Base-by-base conservation (phyloP, 306 rosid species). In the Quercus aquifolioides region DNA sequence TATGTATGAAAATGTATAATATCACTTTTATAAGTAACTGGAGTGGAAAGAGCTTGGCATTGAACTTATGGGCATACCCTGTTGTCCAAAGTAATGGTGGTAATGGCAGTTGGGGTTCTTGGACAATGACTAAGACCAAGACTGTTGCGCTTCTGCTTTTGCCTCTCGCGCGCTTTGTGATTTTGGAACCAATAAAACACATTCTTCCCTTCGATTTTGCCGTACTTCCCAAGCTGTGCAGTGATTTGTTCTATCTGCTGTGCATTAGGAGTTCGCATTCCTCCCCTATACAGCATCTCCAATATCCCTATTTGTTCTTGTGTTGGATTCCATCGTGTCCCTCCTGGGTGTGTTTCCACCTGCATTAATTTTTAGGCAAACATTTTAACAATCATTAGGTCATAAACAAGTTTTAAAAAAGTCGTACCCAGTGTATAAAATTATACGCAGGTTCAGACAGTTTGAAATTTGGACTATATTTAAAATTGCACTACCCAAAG, bases 161-260 rank as follows among this genome's bases (percentile, higher is more conserved):
- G 99, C 71, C 98, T 78, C 80, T 95, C 99, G 19, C 99, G 89
- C 28, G 99, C 99, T 74, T 95, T 95, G 88, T 95, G 99, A 76
- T 95, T 95, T 68, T 95, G 98, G 85, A 95, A 95, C 99, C 98
- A 95, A 86, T 95, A 95, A 38, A 95, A 95, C 43, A 95, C 99
- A 70, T 95, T 95, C 82, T 95, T 95, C n/a, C 99, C 99, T 84
- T 95, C 99, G 26, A 95, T 95, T 78, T 95, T 95, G 8, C 98
- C 99, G 69, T 90, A 95, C 84, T 90, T 95, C 35, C 90, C 77
- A 4, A 95, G 97, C 77, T 95, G 96, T 1, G 86, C 76, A 0
- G 98, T 90, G 80, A 95, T 93, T 13, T 95, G 92, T 74, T 95
- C 97, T 30, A 95, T 95, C 17, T 95, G 97, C 18, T 93, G 97